A percentile compares a stretch with the other conserved stretches of the same genome.
Conservation (phyloP, 805 yeast genomes). For the Candida parachauliodes region DNA sequence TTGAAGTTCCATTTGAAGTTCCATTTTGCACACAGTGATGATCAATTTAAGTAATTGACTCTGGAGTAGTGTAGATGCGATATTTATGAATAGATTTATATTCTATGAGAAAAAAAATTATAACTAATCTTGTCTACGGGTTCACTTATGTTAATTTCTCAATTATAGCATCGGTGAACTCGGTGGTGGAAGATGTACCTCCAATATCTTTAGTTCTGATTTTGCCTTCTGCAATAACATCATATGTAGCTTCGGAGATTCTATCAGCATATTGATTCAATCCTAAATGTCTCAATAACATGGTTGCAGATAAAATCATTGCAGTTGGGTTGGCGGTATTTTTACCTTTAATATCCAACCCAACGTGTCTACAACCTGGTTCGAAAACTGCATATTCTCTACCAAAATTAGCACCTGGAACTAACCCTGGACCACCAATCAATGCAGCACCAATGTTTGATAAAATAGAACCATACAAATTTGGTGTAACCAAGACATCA, state of each 20-base stretch:
- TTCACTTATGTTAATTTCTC: conserved; percentile 50
- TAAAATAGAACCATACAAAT: conserved; percentile 94
- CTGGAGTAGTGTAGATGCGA: too few species aligned
- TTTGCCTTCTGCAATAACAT: conserved; percentile 85
- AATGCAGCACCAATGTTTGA: conserved; percentile 97
- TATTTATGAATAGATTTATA: too few species aligned
- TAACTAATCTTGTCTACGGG: too few species aligned
- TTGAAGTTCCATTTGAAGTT: too few species aligned
- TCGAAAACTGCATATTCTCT: conserved; percentile 97
- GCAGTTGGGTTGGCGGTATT: conserved; percentile 98
- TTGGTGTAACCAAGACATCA: conserved; percentile 96
- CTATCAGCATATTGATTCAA: conserved; percentile 79
- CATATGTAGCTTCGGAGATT: conserved; percentile 85
- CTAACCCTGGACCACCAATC: conserved; percentile 97
- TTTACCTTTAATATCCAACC: conserved; percentile 91
- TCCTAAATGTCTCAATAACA: conserved; percentile 95
- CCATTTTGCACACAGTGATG: too few species aligned
- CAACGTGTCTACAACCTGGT: conserved; percentile 99
- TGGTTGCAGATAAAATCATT: conserved; percentile 84
- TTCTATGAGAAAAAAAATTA: too few species aligned
- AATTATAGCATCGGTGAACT: conserved; percentile 89
- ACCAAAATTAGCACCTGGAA: conserved; percentile 98
- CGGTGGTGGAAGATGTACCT: conserved; percentile 84
- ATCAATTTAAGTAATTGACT: too few species aligned
- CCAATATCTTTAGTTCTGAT: conserved; percentile 87